Evolutionary conservation across 2,329 filamentous ascomycete species (phyloP).

Genomic region (Zymoseptoria ardabiliae): DNA sequence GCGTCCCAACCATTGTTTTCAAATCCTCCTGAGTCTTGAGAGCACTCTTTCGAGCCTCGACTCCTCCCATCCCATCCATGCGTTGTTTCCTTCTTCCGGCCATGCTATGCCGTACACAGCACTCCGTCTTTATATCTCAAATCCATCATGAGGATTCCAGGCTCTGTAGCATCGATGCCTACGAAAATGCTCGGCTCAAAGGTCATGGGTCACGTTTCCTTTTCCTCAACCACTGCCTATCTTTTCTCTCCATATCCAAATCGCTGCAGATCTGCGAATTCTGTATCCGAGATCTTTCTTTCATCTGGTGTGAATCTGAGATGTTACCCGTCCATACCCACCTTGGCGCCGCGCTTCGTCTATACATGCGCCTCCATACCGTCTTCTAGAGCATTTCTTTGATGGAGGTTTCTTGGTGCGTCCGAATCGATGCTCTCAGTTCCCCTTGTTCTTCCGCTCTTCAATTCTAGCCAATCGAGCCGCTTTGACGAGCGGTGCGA

Average conservation of each 20-base stretch:
- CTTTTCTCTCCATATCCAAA: not conserved
- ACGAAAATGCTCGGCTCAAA: not conserved
- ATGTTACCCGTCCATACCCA: not conserved
- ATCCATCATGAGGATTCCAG: not conserved
- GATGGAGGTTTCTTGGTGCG: not conserved
- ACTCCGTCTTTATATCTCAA: not conserved
- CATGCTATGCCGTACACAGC: not conserved
- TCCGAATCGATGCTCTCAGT: conserved; percentile 5
- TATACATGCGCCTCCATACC: not conserved
- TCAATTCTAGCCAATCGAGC: conserved; percentile 78
- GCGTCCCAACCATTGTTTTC: not conserved
- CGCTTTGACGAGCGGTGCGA: conserved; percentile 79
- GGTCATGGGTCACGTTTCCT: not conserved
- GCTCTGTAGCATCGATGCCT: not conserved
- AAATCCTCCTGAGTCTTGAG: not conserved
- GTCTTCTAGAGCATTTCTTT: not conserved
- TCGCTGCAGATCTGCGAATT: not conserved
- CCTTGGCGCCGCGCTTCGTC: not conserved
- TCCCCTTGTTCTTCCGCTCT: conserved; percentile 52
- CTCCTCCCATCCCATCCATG: not conserved
- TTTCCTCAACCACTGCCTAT: not conserved
- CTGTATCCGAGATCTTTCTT: not conserved
- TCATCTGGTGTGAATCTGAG: not conserved
- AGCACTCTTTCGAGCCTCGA: not conserved
- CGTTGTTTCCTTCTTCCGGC: not conserved